Base-by-base conservation (phyloP, 2,329 filamentous ascomycete genomes). In the Diaporthe vexans region DNA sequence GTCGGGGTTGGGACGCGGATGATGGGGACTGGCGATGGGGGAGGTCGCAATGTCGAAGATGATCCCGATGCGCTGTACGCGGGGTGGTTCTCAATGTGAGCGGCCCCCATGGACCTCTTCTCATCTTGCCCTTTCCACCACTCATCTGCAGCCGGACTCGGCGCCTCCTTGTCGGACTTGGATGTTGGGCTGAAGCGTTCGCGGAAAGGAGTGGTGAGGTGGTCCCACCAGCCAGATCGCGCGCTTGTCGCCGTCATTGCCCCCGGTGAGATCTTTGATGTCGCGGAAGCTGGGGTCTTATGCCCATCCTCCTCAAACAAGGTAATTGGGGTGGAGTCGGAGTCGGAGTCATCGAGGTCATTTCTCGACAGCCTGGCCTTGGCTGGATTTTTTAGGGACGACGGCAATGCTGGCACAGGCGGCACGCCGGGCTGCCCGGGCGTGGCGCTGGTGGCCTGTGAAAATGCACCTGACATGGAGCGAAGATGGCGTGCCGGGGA, bases 141-240 rank as follows among this genome's bases (percentile, higher is more conserved):
- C 40, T 82, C 80, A 40, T 83, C 81, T 4, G 79, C 81, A 40
- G 77, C 33, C 1, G 77, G 56, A 78, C 80, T 63, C 76, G 80
- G 74, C 76, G 74, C 48, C 76, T 81, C 75, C 61, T 80, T 74
- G 76, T 79, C 40, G 76, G 65, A 71, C 71, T 79, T 81, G 67
- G 81, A 73, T 78, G 79, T 82, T 61, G 83, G 82, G 61, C 83
- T 84, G 61, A 85, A 83, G 29, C 87, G 79, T 40, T 88, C 86
- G 21, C 83, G 78, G 78, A 95, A 95, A 0, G 93, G 93, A 1
- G 93, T 94, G 10, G 89, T 92, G 72, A 95, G 90, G 77, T 94
- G 88, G 78, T 94, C 94, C 93, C 93, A 95, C 93, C 93, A 95
- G 26, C 93, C 93, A 35, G 92, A 92, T 72, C 87, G 88, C 15